A percentile compares a stretch with the other conserved stretches of the same genome.
Evolutionary conservation across 306 rosid genomes (phyloP).

Genomic region (Astragalus membranaceus): DNA sequence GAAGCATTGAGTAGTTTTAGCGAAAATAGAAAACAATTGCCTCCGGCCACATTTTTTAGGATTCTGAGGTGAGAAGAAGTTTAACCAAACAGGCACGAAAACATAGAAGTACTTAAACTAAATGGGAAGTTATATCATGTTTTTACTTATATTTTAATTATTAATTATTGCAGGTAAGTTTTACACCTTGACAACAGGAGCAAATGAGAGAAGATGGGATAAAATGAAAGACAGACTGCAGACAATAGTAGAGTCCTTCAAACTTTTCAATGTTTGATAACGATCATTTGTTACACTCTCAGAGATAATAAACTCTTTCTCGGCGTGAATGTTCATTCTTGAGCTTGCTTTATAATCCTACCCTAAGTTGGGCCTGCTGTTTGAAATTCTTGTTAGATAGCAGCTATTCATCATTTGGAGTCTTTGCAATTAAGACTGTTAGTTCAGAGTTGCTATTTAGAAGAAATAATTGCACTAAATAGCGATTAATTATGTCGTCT

Average conservation of each 20-base stretch:
- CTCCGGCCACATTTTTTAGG: no score
- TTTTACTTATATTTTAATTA: not conserved
- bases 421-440: not conserved
- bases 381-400: not conserved
- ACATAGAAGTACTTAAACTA: not conserved
- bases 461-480: not conserved
- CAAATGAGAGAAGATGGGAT: constrained; percentile 92
- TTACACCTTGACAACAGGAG: constrained; percentile 83
- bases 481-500: not conserved
- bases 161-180: constrained; percentile 61
- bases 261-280: constrained; percentile 48
- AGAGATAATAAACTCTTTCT: constrained; percentile 23
- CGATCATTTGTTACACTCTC: not conserved
- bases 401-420: not conserved
- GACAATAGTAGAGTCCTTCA: constrained; percentile 69
- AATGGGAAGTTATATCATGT: not conserved
- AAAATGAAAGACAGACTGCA: constrained; percentile 90
- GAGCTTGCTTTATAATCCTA: constrained; percentile 9
- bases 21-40: no score
- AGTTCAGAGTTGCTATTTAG: not conserved
- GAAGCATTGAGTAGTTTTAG: no score
- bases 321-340: constrained; percentile 23
- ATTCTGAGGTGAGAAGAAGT: no score
- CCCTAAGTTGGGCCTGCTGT: not conserved
- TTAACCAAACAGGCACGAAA: no score